These are phyloP conservation scores for Scheffersomyces quercinus DNA, from an alignment of 1,139 yeast genomes.

Conservation along the genomic window DNA sequence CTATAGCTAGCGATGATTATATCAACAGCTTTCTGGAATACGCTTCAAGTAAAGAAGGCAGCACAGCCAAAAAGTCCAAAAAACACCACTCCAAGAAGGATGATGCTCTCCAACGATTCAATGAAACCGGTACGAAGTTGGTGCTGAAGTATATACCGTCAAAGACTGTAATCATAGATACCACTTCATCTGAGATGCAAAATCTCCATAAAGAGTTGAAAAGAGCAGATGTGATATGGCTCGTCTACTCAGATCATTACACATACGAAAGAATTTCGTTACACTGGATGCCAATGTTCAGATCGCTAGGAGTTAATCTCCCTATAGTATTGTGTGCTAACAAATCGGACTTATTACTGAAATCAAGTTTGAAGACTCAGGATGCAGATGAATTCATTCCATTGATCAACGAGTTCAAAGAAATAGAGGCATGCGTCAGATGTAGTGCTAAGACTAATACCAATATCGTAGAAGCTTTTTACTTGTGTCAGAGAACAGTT, in stretches of 20 bases:
- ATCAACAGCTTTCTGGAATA: slow-evolving; percentile 28
- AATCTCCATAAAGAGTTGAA: slow-evolving; percentile 72
- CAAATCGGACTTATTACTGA: slow-evolving; percentile 55
- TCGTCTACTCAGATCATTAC: slow-evolving; percentile 89
- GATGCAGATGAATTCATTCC: slow-evolving; percentile 81
- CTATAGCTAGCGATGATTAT: slow-evolving; percentile 54
- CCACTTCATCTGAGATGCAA: slow-evolving; percentile 64
- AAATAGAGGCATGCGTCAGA: slow-evolving; percentile 86
- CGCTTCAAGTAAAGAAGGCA: slow-evolving; percentile 3
- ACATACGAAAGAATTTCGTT: slow-evolving; percentile 88
- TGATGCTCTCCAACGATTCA: neutral
- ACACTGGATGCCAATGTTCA: slow-evolving; percentile 91
- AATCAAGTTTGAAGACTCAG: slow-evolving; percentile 27
- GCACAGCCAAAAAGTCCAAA: slow-evolving; percentile 7
- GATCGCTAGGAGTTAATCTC: slow-evolving; percentile 88
- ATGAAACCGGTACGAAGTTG: slow-evolving; percentile 1
- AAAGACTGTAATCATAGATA: slow-evolving; percentile 75
- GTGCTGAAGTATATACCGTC: slow-evolving; percentile 56
- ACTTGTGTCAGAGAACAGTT: slow-evolving; percentile 87
- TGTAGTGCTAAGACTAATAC: slow-evolving; percentile 79
- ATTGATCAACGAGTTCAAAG: slow-evolving; percentile 84
- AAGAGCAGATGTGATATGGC: slow-evolving; percentile 87
- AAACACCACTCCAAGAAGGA: slow-evolving; percentile 2
- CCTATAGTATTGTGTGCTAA: slow-evolving; percentile 93
- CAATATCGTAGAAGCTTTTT: slow-evolving; percentile 87